These are phyloP conservation scores for Saprolegnia parasitica DNA, from an alignment of 352 stramenopile species.

Conservation along the genomic window DNA sequence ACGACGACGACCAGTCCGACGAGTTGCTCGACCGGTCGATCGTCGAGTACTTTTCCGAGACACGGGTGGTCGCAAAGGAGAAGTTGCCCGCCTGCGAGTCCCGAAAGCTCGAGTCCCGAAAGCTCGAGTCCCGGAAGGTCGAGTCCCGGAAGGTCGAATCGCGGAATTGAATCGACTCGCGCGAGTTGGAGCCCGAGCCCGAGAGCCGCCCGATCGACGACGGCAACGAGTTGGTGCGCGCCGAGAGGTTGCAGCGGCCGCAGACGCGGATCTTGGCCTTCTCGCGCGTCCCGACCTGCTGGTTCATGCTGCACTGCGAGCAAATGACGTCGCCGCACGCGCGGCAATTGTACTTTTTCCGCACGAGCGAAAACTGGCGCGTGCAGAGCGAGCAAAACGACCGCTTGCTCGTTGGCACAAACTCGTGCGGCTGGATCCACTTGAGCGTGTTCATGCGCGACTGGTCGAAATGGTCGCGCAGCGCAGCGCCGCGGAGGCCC, in stretches of 20 bases:
- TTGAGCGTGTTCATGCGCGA: constrained; percentile 64
- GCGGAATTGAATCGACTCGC: not conserved
- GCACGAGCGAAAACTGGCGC: constrained; percentile 74
- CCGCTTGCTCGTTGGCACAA: constrained; percentile 67
- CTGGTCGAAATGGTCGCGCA: constrained; percentile 76
- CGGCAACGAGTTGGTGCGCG: constrained; percentile 34
- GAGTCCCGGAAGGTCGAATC: constrained; percentile 5
- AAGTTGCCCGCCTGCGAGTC: constrained; percentile 7
- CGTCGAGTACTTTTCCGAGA: constrained; percentile 6
- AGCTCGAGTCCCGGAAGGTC: too few species aligned
- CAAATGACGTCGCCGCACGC: constrained; percentile 79
- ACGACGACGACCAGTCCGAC: constrained; percentile 8
- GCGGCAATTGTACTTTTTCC: constrained; percentile 82
- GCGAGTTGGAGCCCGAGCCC: not conserved
- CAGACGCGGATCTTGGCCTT: constrained; percentile 76
- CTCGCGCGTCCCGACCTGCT: constrained; percentile 61
- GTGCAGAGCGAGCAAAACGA: constrained; percentile 77
- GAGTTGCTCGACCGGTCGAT: constrained; percentile 4
- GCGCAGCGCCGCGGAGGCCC: constrained; percentile 64
- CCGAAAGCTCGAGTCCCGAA: not conserved
- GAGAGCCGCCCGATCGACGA: not conserved
- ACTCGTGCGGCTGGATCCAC: constrained; percentile 55
- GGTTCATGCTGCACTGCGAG: constrained; percentile 67
- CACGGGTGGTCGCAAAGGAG: constrained; percentile 1
- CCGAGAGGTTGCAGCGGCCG: constrained; percentile 64